Conservation (phyloP, 345 rosid species). For the Nephelium lappaceum region DNA sequence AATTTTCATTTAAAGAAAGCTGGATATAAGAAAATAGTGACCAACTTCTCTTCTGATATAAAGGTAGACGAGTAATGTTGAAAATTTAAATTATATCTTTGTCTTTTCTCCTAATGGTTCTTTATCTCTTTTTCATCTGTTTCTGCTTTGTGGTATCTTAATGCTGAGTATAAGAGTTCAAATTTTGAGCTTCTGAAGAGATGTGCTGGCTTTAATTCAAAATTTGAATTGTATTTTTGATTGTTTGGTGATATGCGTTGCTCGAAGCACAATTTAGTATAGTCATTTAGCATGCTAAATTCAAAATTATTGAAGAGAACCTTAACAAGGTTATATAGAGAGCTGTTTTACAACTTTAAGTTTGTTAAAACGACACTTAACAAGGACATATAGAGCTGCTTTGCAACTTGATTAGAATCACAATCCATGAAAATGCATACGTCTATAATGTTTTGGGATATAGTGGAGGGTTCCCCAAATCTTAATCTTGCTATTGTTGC, state of each 20-base stretch:
- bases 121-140: not conserved
- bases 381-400: no score
- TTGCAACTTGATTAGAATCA: no score
- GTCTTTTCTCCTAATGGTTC: not conserved
- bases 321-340: no score
- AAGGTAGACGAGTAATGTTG: slow-evolving; percentile 55
- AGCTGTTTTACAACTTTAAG: no score
- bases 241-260: not conserved
- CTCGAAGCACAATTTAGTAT: not conserved
- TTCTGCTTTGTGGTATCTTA: no score
- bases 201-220: not conserved
- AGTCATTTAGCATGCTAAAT: not conserved
- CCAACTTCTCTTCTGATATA: slow-evolving; percentile 95
- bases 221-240: not conserved
- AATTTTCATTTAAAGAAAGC: slow-evolving; percentile 85
- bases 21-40: slow-evolving; percentile 68
- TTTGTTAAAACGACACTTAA: no score
- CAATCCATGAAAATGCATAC: no score
- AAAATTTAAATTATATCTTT: not conserved
- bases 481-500: slow-evolving; percentile 98
- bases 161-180: not conserved
- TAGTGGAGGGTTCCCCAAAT: slow-evolving; percentile 95
- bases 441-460: no score
- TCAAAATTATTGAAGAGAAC: not conserved
- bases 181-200: not conserved